Conservation (phyloP, 176 grass and related monocot species). For the Oryza meyeriana region DNA sequence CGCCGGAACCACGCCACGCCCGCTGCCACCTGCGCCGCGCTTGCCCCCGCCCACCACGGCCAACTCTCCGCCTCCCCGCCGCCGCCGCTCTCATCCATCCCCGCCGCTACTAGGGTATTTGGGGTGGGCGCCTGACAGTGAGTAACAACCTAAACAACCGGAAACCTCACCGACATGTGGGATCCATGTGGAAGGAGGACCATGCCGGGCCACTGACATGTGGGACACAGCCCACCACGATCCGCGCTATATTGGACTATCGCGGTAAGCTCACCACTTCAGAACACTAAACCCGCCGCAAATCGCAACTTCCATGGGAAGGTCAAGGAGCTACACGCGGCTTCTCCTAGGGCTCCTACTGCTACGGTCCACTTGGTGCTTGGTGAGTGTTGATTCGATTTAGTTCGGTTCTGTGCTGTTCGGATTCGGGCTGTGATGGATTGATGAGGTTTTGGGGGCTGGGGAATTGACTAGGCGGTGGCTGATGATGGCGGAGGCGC, state of each 20-base stretch:
- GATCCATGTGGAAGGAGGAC: background rate
- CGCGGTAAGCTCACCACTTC: background rate
- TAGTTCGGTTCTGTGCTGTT: background rate
- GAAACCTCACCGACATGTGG: conserved; percentile 22
- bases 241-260: background rate
- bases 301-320: conserved; percentile 6
- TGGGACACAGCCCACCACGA: background rate
- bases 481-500: background rate
- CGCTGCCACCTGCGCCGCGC: conserved; percentile 36
- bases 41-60: conserved; percentile 66
- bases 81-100: conserved; percentile 31
- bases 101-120: conserved; percentile 29
- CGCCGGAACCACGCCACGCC: conserved; percentile 59
- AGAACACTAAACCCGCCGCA: background rate
- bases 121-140: background rate
- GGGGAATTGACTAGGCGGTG: conserved; percentile 5
- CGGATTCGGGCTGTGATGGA: background rate
- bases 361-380: conserved; percentile 13
- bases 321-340: background rate
- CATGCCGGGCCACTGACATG: background rate
- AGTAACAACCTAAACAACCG: background rate
- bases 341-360: conserved; percentile 39
- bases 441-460: background rate
- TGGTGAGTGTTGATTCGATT: conserved; percentile 29
- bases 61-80: conserved; percentile 19